Base-by-base conservation (phyloP, 495 filamentous ascomycete genomes). In the Podospora pseudopauciseta region DNA sequence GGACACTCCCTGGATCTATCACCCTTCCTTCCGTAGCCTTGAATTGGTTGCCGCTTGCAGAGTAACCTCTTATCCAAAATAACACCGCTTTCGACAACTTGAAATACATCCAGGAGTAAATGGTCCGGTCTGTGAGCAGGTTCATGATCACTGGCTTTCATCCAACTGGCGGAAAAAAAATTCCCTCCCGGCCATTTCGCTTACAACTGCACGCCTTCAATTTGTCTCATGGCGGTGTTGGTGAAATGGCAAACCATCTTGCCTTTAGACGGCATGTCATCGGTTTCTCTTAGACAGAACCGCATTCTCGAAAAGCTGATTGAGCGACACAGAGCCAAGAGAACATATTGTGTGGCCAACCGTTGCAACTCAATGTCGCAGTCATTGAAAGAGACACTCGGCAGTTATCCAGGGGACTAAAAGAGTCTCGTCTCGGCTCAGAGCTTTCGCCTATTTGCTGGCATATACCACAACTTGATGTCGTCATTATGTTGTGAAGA, bases 111-210 rank as follows among this genome's bases (percentile, higher is more conserved):
- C 0, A 20, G 16, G 56, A 59, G 13, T 18, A 20, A 59, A 59
- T 59, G 5, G 7, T 20, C 56, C 16, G 56, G 56, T 18, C 39
- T 2, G 39, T 13, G 39, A 49, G 39, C 39, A 13, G 13, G 13
- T 49, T 49, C 13, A 49, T 7, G 2, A 18, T 49, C 2, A 49
- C 15, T 49, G 16, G 7, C n/a, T 27, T 15, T 28, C 19, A 18
- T 61, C 23, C 30, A 6, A 61, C 59, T 61, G 59, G 27, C 59
- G 59, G 59, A 61, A 61, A 9, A 9, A 61, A 61, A 4, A 16
- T 20, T 26, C 18, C 3, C 39, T 49, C 0, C 15, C 30, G 4
- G 32, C 23, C 16, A 16, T 13, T 28, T 61, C 59, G 2, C 16
- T 27, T 61, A 9, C 1, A 61, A 30, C 27, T 18, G 16, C 16